Conservation (phyloP, 495 filamentous ascomycete species). For the Gamarada debralockiae region DNA sequence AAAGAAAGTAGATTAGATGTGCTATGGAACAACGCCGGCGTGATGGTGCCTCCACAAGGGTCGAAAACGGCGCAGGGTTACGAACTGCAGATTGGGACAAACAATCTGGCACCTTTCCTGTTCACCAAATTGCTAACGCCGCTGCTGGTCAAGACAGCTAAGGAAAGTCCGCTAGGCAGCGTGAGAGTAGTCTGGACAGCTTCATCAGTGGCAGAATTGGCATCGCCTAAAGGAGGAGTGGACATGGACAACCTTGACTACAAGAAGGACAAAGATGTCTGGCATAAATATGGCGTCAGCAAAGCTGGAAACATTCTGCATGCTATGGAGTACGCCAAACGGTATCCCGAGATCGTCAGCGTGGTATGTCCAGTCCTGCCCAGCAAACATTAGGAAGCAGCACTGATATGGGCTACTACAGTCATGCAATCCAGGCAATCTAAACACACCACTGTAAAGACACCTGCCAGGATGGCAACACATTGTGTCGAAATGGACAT, state of each 20-base stretch:
- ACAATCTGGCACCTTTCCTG: slow-evolving; percentile 36
- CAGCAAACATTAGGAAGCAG: neutral
- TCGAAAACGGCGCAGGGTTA: slow-evolving; percentile 19
- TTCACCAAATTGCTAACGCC: slow-evolving; percentile 41
- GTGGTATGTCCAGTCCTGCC: slow-evolving; percentile 8
- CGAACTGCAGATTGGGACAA: slow-evolving; percentile 38
- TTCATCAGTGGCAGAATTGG: slow-evolving; percentile 26
- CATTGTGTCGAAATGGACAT: slow-evolving; percentile 16
- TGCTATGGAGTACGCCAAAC: slow-evolving; percentile 29
- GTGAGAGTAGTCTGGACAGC: slow-evolving; percentile 43
- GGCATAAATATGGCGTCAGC: slow-evolving; percentile 31
- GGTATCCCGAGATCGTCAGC: slow-evolving; percentile 28
- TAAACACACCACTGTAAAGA: slow-evolving; percentile 38
- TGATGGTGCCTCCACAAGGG: slow-evolving; percentile 49
- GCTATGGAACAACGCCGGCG: slow-evolving; percentile 67
- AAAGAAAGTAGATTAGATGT: slow-evolving; percentile 44
- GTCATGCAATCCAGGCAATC: slow-evolving; percentile 38
- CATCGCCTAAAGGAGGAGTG: slow-evolving; percentile 22
- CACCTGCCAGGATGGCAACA: slow-evolving; percentile 12
- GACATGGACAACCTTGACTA: slow-evolving; percentile 27
- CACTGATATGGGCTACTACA: neutral
- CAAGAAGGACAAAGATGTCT: slow-evolving; percentile 5
- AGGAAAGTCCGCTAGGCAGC: slow-evolving; percentile 35
- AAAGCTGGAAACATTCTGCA: slow-evolving; percentile 35
- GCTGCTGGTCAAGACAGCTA: slow-evolving; percentile 31